Evolutionary conservation across 495 filamentous ascomycete genomes (phyloP).

Genomic region (Letharia columbiana): DNA sequence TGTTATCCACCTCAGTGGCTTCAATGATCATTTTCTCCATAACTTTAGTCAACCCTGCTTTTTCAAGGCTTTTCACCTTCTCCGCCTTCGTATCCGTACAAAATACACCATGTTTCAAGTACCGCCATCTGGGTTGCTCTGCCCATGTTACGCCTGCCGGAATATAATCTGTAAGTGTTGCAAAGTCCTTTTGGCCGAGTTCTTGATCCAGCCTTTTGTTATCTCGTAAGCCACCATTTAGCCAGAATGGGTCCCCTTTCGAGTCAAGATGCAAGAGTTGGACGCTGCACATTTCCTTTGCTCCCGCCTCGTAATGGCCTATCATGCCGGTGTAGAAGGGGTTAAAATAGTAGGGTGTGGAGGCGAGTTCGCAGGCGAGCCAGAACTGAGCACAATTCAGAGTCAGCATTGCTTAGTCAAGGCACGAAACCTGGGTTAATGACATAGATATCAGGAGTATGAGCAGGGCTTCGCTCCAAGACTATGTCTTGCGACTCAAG

Average conservation of each 20-base stretch:
- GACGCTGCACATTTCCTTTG: constrained; percentile 4
- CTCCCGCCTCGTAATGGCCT: background rate
- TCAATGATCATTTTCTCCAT: background rate
- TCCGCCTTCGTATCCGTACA: background rate
- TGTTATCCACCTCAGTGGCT: background rate
- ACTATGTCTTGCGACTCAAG: too few relatives aligned
- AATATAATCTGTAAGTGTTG: background rate
- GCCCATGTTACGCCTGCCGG: background rate
- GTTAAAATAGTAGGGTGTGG: constrained; percentile 3
- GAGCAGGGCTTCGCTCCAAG: too few relatives aligned
- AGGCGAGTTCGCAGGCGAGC: background rate
- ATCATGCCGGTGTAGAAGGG: constrained; percentile 3
- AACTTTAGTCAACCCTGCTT: background rate
- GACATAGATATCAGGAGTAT: too few relatives aligned
- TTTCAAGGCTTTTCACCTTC: background rate
- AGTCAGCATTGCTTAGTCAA: too few relatives aligned
- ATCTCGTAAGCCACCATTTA: constrained; percentile 3
- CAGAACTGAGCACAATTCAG: background rate
- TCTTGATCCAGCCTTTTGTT: constrained; percentile 7
- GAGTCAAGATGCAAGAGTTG: constrained; percentile 4
- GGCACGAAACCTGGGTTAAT: too few relatives aligned
- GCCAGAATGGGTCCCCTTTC: constrained; percentile 1
- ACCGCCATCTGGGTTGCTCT: constrained; percentile 3
- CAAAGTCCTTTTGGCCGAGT: constrained; percentile 1
- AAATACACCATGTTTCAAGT: background rate